Evolutionary conservation across 768 basidiomycete genomes (phyloP).

Genomic region (Amanita fuliginea): DNA sequence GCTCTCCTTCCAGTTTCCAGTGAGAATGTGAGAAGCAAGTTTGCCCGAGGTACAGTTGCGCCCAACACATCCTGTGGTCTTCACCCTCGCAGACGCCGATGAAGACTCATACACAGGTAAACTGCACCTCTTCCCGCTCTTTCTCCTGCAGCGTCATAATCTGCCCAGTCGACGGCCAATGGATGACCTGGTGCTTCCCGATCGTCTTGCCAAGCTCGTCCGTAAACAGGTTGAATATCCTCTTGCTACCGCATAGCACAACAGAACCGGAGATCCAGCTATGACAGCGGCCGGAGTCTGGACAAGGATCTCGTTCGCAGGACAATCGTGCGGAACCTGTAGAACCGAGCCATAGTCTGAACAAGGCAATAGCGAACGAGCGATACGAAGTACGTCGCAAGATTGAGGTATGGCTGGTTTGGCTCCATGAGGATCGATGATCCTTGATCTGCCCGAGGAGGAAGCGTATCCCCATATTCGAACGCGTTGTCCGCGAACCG

Average conservation of each 20-base stretch:
- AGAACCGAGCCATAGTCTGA: no score
- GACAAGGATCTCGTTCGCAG: constrained; percentile 97
- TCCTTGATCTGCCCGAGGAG: constrained; percentile 40
- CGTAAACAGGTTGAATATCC: constrained; percentile 85
- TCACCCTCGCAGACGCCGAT: constrained; percentile 72
- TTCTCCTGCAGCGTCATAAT: constrained; percentile 74
- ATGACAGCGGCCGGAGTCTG: constrained; percentile 59
- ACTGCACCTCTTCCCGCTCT: constrained; percentile 80
- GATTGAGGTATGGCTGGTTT: constrained; percentile 88
- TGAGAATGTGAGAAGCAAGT: no score
- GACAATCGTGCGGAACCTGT: constrained; percentile 93
- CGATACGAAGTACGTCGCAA: constrained; percentile 75
- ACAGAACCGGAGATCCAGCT: constrained; percentile 59
- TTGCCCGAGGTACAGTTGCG: no score
- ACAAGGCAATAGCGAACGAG: no score
- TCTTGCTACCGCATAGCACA: constrained; percentile 75
- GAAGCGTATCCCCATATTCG: constrained; percentile 93
- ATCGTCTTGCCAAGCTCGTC: constrained; percentile 94
- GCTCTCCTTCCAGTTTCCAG: no score
- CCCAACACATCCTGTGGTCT: constrained; percentile 78
- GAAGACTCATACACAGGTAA: constrained; percentile 94
- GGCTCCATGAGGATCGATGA: constrained; percentile 41
- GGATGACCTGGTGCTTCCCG: constrained; percentile 82
- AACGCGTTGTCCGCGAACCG: constrained; percentile 98
- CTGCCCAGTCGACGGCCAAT: constrained; percentile 79